phyloP scores from a whole-genome alignment of 2,329 filamentous ascomycete species.

The Exutisphaerella laricina region DNA sequence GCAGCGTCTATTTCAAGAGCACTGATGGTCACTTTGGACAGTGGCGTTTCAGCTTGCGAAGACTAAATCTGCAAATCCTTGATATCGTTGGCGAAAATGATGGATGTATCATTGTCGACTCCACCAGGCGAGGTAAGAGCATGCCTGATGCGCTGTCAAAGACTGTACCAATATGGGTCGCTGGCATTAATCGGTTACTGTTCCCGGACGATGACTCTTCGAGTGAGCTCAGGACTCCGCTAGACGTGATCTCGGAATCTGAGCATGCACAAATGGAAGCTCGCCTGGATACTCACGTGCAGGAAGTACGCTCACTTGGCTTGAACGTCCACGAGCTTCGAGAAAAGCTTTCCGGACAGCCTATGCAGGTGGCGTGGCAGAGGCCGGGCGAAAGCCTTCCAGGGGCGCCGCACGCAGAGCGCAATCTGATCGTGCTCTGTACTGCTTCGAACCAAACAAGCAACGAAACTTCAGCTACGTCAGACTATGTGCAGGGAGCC shows the following conservation, averaged over 20 bases:
- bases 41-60: slow-evolving; percentile 81
- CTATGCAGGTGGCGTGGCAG: slow-evolving; percentile 73
- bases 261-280: slow-evolving; percentile 73
- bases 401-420: slow-evolving; percentile 38
- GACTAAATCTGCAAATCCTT: slow-evolving; percentile 79
- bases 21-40: slow-evolving; percentile 89
- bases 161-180: slow-evolving; percentile 90
- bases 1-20: slow-evolving; percentile 92
- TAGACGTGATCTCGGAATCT: slow-evolving; percentile 64
- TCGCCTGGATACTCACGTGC: slow-evolving; percentile 53
- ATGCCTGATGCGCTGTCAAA: slow-evolving; percentile 95
- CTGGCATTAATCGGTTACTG: slow-evolving; percentile 72
- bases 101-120: slow-evolving; percentile 83
- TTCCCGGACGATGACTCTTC: slow-evolving; percentile 54
- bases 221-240: slow-evolving; percentile 63
- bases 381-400: slow-evolving; percentile 58
- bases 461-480: slow-evolving; percentile 59
- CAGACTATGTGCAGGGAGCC: slow-evolving; percentile 85
- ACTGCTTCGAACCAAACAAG: slow-evolving; percentile 74
- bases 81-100: slow-evolving; percentile 59
- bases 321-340: slow-evolving; percentile 54
- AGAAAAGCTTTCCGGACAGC: slow-evolving; percentile 54
- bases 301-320: slow-evolving; percentile 52
- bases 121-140: slow-evolving; percentile 84
- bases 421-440: slow-evolving; percentile 72